phyloP scores from a whole-genome alignment of 202 grass and related monocot genomes.

The Bolboschoenoplectus hybrid region DNA sequence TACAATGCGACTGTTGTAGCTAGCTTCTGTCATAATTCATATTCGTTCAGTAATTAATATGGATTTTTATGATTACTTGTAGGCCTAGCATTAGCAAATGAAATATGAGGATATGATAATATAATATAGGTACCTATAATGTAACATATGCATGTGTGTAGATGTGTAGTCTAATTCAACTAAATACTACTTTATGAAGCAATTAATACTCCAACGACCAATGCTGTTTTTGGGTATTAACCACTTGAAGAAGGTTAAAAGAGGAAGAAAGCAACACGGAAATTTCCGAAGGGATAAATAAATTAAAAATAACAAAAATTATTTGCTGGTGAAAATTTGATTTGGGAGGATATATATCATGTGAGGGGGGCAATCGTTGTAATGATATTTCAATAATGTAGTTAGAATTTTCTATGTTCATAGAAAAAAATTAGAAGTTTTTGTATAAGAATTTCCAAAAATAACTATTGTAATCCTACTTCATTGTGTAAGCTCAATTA shows the following conservation, averaged over 20 bases:
- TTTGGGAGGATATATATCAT: slow-evolving; percentile 15
- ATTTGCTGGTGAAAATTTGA: not conserved
- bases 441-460: not conserved
- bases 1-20: not conserved
- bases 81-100: slow-evolving; percentile 7
- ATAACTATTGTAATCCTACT: not conserved
- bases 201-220: not conserved
- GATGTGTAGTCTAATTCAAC: not conserved
- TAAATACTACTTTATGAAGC: slow-evolving; percentile 8
- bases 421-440: not conserved
- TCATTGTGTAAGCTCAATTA: not conserved
- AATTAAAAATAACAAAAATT: not conserved
- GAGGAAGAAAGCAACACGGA: not conserved
- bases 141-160: not conserved
- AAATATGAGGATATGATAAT: not conserved
- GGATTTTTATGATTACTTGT: not conserved
- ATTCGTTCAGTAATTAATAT: not conserved
- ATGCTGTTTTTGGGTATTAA: not conserved
- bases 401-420: not conserved
- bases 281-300: not conserved
- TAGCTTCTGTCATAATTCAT: not conserved
- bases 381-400: not conserved
- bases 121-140: not conserved
- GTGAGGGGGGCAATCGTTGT: not conserved
- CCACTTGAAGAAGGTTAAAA: not conserved